phyloP scores from a whole-genome alignment of 2,329 filamentous ascomycete genomes.

The Curvularia hawaiiensis region DNA sequence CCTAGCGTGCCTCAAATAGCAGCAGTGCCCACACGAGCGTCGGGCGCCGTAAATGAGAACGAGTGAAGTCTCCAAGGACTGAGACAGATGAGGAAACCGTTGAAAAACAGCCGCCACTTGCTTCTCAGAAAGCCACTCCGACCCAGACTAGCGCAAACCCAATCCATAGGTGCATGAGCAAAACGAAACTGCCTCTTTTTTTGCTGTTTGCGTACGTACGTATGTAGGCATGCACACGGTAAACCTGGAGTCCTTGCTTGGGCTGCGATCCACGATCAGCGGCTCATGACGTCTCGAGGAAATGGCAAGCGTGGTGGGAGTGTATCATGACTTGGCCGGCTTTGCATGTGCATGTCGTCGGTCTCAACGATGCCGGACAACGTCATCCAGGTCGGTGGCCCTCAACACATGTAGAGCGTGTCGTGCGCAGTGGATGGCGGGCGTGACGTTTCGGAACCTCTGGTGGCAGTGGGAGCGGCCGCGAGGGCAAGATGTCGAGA shows the following conservation, averaged over 20 bases:
- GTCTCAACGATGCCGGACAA: neutral
- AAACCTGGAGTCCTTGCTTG: slow-evolving; percentile 1
- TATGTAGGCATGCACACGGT: neutral
- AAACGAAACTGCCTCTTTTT: slow-evolving; percentile 9
- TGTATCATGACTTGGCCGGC: neutral
- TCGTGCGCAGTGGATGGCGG: neutral
- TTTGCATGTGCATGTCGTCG: neutral
- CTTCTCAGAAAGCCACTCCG: slow-evolving; percentile 1
- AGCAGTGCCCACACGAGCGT: slow-evolving; percentile 1
- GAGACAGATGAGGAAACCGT: neutral
- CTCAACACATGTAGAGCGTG: neutral
- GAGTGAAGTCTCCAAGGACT: neutral
- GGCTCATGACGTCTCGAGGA: neutral
- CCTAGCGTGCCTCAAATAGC: slow-evolving; percentile 7
- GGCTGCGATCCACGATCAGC: slow-evolving; percentile 2
- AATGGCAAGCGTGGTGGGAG: neutral
- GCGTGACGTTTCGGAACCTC: neutral
- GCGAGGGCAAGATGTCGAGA: slow-evolving; percentile 1
- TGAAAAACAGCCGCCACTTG: neutral
- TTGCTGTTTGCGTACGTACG: neutral
- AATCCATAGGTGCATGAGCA: neutral
- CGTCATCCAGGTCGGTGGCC: neutral
- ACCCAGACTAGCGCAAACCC: slow-evolving; percentile 9
- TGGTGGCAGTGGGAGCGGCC: neutral
- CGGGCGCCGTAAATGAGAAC: neutral